Evolutionary conservation across 2,329 filamentous ascomycete genomes (phyloP).

Genomic region (Fusarium tupiense): DNA sequence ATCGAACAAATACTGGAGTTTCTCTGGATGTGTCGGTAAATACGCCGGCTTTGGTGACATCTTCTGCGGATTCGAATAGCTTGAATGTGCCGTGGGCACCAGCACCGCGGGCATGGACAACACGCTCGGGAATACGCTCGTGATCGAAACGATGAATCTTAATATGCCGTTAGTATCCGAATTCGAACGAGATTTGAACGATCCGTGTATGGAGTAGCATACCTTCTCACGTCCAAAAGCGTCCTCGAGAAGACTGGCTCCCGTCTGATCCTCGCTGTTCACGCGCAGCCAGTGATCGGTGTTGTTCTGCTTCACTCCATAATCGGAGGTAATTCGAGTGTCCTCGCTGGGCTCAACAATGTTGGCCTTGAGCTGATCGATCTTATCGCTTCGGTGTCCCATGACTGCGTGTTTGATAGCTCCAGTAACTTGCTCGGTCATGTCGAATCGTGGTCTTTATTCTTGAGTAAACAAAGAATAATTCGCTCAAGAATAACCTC

Average conservation of each 20-base stretch:
- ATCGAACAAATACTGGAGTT: conserved; percentile 59
- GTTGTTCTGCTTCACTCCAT: conserved; percentile 76
- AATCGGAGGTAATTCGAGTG: conserved; percentile 77
- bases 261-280: conserved; percentile 68
- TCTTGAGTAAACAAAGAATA: neutral
- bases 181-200: too few species aligned
- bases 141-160: conserved; percentile 80
- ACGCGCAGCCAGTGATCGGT: conserved; percentile 82
- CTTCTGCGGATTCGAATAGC: conserved; percentile 71
- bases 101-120: conserved; percentile 76
- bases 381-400: conserved; percentile 61
- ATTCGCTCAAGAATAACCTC: accelerated
- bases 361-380: conserved; percentile 67
- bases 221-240: conserved; percentile 79
- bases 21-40: conserved; percentile 65
- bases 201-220: neutral
- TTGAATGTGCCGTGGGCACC: conserved; percentile 77
- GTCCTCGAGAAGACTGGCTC: conserved; percentile 77
- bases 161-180: too few species aligned
- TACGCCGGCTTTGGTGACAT: conserved; percentile 74
- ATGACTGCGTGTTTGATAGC: conserved; percentile 53
- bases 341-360: conserved; percentile 68
- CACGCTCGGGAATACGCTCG: conserved; percentile 67
- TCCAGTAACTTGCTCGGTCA: conserved; percentile 43
- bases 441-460: conserved; percentile 1